Conservation (phyloP, 768 basidiomycete species). For the Artomyces pyxidatus region DNA sequence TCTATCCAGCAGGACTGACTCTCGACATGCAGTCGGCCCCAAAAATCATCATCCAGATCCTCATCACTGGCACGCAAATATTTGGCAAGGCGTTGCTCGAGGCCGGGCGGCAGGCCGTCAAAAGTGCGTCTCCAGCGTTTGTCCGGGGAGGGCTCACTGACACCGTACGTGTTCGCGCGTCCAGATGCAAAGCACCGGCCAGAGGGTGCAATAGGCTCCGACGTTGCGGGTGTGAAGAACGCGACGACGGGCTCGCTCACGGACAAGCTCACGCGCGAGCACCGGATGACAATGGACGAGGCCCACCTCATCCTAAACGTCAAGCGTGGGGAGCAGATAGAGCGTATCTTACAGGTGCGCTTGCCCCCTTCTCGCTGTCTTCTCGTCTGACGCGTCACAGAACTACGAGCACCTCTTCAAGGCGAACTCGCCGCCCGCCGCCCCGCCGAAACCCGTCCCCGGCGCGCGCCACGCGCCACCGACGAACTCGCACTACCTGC, state of each 20-base stretch:
- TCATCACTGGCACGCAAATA: conserved; percentile 69
- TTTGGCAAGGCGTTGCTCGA: conserved; percentile 88
- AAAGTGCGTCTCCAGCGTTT: conserved; percentile 54
- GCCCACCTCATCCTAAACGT: conserved; percentile 88
- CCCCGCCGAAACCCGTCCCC: conserved; percentile 32
- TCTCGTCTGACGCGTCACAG: conserved; percentile 32
- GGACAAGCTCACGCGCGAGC: conserved; percentile 75
- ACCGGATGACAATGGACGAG: conserved; percentile 93
- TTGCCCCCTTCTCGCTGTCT: neutral
- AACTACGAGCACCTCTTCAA: conserved; percentile 92
- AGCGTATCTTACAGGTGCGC: conserved; percentile 65
- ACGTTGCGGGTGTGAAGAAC: conserved; percentile 65
- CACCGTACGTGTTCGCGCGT: neutral
- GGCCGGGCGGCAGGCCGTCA: conserved; percentile 85
- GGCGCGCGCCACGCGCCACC: conserved; percentile 37
- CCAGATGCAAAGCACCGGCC: conserved; percentile 81
- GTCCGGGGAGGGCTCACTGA: neutral
- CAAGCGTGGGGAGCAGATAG: conserved; percentile 63
- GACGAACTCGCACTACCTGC: conserved; percentile 81
- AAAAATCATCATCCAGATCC: conserved; percentile 69
- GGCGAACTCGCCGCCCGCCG: conserved; percentile 69
- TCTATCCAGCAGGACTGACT: too few species aligned
- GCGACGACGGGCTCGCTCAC: conserved; percentile 69
- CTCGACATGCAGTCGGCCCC: conserved; percentile 72
- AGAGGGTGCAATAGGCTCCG: conserved; percentile 56